These are phyloP conservation scores for Penicillium sp. DNA, from an alignment of 2,329 filamentous ascomycete species.

Conservation along the genomic window DNA sequence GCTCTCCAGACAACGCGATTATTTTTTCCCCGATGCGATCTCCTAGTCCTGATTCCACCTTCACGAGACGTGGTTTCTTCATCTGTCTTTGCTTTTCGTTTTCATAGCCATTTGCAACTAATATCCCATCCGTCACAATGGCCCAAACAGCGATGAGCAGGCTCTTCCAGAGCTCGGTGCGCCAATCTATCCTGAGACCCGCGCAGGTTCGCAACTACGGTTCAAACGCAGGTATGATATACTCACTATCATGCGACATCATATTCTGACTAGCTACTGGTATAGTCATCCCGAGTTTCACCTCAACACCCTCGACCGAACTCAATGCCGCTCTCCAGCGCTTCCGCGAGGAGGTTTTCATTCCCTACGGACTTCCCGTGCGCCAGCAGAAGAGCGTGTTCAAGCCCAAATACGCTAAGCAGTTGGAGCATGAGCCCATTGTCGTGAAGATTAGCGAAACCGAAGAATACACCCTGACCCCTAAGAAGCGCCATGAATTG, in stretches of 20 bases:
- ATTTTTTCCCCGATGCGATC: constrained; percentile 26
- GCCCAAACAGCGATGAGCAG: constrained; percentile 41
- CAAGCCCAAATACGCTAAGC: constrained; percentile 36
- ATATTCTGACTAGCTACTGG: constrained; percentile 4
- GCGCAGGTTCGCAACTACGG: constrained; percentile 34
- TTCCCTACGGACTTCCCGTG: constrained; percentile 41
- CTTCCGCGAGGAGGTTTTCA: constrained; percentile 48
- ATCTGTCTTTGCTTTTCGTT: background rate
- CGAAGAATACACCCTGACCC: constrained; percentile 44
- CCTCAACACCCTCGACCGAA: constrained; percentile 41
- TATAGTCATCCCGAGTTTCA: constrained; percentile 43
- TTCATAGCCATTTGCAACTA: background rate
- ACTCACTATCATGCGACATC: background rate
- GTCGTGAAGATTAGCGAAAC: constrained; percentile 40
- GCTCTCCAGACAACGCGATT: constrained; percentile 17
- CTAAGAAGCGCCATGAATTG: constrained; percentile 35
- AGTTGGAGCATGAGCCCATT: constrained; percentile 43
- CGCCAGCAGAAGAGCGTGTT: constrained; percentile 45
- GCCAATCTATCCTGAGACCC: constrained; percentile 33
- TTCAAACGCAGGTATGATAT: constrained; percentile 33
- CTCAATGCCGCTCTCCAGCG: constrained; percentile 42
- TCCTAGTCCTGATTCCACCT: constrained; percentile 12
- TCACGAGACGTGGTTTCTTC: background rate
- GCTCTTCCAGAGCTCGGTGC: constrained; percentile 38
- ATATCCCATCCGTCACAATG: constrained; percentile 30